Evolutionary conservation across 2,329 filamentous ascomycete species (phyloP).

Genomic region (Trichoderma polysporum): DNA sequence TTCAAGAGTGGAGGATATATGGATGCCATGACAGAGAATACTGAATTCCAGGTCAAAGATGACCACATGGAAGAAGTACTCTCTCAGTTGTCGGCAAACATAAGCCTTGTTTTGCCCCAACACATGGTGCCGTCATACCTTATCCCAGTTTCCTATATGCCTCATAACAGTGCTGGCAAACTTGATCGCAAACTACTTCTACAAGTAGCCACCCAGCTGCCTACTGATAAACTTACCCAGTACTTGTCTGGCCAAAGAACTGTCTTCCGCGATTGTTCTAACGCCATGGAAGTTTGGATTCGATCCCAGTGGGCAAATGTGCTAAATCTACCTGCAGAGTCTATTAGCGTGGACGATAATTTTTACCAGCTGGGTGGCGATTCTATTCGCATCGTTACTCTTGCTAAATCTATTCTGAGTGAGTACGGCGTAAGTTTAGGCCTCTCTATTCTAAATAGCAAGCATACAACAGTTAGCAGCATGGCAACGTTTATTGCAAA

Average conservation of each 20-base stretch:
- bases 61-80: neutral
- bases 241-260: neutral
- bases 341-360: conserved; percentile 25
- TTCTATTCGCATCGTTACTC: conserved; percentile 25
- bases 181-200: conserved; percentile 11
- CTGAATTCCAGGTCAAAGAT: neutral
- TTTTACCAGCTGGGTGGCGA: conserved; percentile 27
- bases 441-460: conserved; percentile 25
- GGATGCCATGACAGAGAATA: neutral
- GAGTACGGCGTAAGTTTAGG: conserved; percentile 21
- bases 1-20: neutral
- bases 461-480: conserved; percentile 21
- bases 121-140: conserved; percentile 26
- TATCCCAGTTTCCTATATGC: conserved; percentile 9
- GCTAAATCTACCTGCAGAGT: conserved; percentile 8
- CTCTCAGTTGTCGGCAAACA: neutral
- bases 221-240: neutral
- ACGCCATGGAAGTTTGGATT: conserved; percentile 3
- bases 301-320: conserved; percentile 2
- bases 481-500: conserved; percentile 23
- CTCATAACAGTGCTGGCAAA: conserved; percentile 16
- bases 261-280: neutral
- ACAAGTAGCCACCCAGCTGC: neutral
- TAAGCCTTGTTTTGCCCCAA: conserved; percentile 24
- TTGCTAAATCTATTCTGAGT: conserved; percentile 21